Conservation (phyloP, 768 basidiomycete species). For the Termitomyces sp. region DNA sequence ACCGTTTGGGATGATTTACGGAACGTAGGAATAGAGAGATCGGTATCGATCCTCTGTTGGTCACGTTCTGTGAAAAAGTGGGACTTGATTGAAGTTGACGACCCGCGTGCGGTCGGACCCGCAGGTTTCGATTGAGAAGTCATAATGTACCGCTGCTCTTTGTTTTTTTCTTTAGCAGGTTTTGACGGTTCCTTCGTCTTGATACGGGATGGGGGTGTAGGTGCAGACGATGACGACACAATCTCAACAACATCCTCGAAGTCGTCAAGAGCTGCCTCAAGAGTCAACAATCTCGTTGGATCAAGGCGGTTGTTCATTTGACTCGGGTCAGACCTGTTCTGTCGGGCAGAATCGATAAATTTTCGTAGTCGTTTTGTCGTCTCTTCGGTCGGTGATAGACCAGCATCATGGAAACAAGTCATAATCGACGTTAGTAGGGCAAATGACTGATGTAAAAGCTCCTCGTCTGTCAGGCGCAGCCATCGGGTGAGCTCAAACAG, state of each 20-base stretch:
- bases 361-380: conserved; percentile 64
- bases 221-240: conserved; percentile 35
- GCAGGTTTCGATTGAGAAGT: conserved; percentile 9
- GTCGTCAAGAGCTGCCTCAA: conserved; percentile 59
- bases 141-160: conserved; percentile 10
- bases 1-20: conserved; percentile 21
- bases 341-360: conserved; percentile 55
- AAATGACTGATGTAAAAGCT: conserved; percentile 86
- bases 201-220: background rate
- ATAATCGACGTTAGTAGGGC: conserved; percentile 76
- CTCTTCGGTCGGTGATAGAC: conserved; percentile 46
- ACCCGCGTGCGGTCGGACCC: background rate
- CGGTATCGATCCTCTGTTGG: conserved; percentile 28
- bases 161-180: conserved; percentile 4
- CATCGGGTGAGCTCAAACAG: conserved; percentile 77
- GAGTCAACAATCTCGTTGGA: conserved; percentile 49
- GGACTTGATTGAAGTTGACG: conserved; percentile 14
- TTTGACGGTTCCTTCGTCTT: conserved; percentile 7
- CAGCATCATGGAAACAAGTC: conserved; percentile 63
- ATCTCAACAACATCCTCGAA: conserved; percentile 64
- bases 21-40: conserved; percentile 35
- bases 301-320: conserved; percentile 49
- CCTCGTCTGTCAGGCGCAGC: conserved; percentile 90
- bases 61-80: conserved; percentile 23
- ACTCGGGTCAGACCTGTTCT: conserved; percentile 29